Evolutionary conservation across 2,329 filamentous ascomycete species (phyloP).

Genomic region (Hymenoscyphus scutula): DNA sequence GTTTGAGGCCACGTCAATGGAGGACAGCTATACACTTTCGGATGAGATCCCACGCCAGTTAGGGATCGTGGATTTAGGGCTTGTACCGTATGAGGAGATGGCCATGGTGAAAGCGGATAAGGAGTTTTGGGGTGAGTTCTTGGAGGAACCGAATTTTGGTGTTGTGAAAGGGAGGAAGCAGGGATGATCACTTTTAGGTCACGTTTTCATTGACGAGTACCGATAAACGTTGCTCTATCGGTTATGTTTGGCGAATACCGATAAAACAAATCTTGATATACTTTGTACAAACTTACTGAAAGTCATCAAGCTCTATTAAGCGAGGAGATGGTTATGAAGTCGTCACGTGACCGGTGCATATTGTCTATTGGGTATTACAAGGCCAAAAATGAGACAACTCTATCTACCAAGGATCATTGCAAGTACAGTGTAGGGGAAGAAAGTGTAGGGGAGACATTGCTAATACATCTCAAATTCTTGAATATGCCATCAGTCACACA

Average conservation of each 20-base stretch:
- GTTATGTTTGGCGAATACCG: not conserved
- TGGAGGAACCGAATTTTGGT: not conserved
- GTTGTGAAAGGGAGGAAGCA: not conserved
- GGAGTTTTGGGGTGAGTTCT: slow-evolving; percentile 3
- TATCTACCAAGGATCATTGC: no score
- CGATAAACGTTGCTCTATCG: no score
- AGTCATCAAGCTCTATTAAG: no score
- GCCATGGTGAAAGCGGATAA: not conserved
- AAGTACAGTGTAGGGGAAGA: no score
- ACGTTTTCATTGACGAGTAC: no score
- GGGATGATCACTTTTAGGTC: not conserved
- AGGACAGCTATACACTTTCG: not conserved
- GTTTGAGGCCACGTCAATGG: slow-evolving; percentile 5
- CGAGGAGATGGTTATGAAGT: no score
- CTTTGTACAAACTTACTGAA: not conserved
- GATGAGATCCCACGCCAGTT: not conserved
- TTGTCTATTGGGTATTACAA: no score
- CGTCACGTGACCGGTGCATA: not conserved
- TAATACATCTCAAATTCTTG: no score
- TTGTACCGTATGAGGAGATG: slow-evolving; percentile 4
- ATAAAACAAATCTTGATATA: not conserved
- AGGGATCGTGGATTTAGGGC: slow-evolving; percentile 1
- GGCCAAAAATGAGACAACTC: no score
- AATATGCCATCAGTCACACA: no score
- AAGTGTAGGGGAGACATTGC: no score